Evolutionary conservation across 345 rosid genomes (phyloP).

Genomic region (Toxicodendron radicans): DNA sequence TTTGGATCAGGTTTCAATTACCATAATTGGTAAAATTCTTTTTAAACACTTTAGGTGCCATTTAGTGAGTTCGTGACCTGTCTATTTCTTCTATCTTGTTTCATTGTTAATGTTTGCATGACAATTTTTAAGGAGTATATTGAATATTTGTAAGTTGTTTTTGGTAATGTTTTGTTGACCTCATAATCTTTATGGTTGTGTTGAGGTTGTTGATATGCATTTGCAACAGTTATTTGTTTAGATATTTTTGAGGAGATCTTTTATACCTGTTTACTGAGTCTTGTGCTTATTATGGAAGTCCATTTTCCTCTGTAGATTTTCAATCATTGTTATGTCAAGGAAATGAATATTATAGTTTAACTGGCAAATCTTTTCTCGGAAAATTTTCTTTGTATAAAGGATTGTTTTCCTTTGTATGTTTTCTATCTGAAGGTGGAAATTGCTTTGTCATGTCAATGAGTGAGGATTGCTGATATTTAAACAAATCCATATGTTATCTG

Average conservation of each 20-base stretch:
- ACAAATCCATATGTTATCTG: not conserved
- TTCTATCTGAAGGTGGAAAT: not conserved
- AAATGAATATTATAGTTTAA: not conserved
- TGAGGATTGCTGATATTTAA: not conserved
- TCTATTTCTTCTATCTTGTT: not conserved
- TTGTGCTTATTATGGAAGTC: too few species aligned
- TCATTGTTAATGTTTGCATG: not conserved
- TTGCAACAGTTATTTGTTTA: not conserved
- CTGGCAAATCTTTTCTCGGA: not conserved
- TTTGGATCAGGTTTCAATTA: not conserved
- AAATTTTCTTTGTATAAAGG: not conserved
- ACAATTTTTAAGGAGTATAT: not conserved
- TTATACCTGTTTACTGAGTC: not conserved
- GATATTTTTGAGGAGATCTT: not conserved
- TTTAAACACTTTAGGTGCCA: not conserved
- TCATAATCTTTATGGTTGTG: constrained; percentile 6
- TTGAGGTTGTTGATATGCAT: constrained; percentile 3
- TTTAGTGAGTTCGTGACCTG: not conserved
- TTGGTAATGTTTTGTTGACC: constrained; percentile 8
- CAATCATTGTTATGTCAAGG: not conserved
- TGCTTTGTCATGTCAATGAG: not conserved
- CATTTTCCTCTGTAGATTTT: not conserved
- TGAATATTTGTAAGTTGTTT: not conserved
- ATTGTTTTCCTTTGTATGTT: not conserved
- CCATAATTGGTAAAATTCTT: not conserved